Percentiles rank a stretch among this genome's conserved stretches.
These are phyloP conservation scores for Panellus pusillus DNA, from an alignment of 768 basidiomycete species.

Conservation along the genomic window DNA sequence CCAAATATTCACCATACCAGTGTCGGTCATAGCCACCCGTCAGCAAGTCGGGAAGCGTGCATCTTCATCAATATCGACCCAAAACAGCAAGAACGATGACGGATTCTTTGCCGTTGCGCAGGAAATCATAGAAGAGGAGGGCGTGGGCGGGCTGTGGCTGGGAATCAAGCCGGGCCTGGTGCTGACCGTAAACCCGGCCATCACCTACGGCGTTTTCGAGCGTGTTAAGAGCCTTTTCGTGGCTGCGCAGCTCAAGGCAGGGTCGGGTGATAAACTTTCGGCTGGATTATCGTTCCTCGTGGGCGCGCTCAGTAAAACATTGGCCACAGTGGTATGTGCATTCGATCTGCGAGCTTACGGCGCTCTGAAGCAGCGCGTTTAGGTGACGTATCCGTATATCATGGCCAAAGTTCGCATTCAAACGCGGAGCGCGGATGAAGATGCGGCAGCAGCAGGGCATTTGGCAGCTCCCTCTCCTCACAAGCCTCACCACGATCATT, in stretches of 20 bases:
- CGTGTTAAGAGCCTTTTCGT: slow-evolving; percentile 78
- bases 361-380: not conserved
- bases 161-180: slow-evolving; percentile 91
- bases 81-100: slow-evolving; percentile 45
- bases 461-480: slow-evolving; percentile 37
- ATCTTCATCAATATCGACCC: slow-evolving; percentile 5
- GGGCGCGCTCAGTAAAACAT: slow-evolving; percentile 92
- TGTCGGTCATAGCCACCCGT: slow-evolving; percentile 94
- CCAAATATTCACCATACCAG: slow-evolving; percentile 98
- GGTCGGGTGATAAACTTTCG: slow-evolving; percentile 58
- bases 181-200: slow-evolving; percentile 96
- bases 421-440: slow-evolving; percentile 65
- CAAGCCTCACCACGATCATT: slow-evolving; percentile 40
- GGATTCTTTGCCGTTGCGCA: slow-evolving; percentile 78
- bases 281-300: slow-evolving; percentile 79
- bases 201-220: slow-evolving; percentile 95
- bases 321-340: slow-evolving; percentile 85
- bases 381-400: slow-evolving; percentile 95
- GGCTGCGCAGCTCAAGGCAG: slow-evolving; percentile 48
- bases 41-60: slow-evolving; percentile 77
- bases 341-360: not conserved
- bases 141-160: slow-evolving; percentile 86
- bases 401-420: slow-evolving; percentile 97
- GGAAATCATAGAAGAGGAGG: slow-evolving; percentile 89
- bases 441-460: slow-evolving; percentile 46